Evolutionary conservation across 163 green algal species (phyloP).

Genomic region (Chloromonas sp.): DNA sequence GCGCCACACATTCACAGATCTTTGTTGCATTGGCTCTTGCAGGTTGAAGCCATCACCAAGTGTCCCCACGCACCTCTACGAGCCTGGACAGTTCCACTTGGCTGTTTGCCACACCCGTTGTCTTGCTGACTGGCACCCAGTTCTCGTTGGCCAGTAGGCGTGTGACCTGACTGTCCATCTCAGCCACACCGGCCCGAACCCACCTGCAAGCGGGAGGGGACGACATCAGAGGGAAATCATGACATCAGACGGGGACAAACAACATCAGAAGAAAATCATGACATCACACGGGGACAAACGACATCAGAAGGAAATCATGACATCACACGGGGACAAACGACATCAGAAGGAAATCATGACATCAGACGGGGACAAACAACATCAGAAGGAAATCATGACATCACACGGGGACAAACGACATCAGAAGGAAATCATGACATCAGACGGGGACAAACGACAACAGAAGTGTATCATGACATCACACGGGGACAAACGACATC

Average conservation of each 20-base stretch:
- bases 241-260: background rate
- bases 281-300: no score
- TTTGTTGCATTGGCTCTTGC: no score
- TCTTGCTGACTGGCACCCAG: conserved; percentile 4
- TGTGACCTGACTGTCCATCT: background rate
- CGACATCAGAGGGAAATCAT: no score
- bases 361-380: background rate
- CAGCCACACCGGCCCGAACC: background rate
- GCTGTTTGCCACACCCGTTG: background rate
- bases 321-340: background rate
- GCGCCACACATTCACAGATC: no score
- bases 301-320: no score
- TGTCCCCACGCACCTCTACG: conserved; percentile 14
- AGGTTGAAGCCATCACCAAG: background rate
- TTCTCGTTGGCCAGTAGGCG: conserved; percentile 4
- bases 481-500: no score
- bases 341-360: background rate
- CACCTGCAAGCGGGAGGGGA: conserved; percentile 1
- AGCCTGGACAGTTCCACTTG: conserved; percentile 27
- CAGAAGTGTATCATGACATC: no score
- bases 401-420: no score
- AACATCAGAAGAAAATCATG: background rate
- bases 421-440: no score
- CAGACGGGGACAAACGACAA: no score
- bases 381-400: no score